phyloP scores from a whole-genome alignment of 2,329 filamentous ascomycete genomes.

The Xylariaceae sp. region DNA sequence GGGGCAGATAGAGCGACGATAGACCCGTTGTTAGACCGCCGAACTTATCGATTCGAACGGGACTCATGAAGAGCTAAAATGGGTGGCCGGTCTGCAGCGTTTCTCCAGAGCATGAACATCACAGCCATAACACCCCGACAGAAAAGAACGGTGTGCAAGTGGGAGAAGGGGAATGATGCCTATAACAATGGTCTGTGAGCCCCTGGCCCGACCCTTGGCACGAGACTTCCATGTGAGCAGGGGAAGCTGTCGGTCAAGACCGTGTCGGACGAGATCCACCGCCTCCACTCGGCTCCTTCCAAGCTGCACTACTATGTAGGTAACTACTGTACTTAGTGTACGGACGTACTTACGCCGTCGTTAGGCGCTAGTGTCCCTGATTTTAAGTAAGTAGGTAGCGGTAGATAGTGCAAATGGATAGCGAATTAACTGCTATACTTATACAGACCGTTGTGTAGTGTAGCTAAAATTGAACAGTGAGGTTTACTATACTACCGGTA shows the following conservation, averaged over 20 bases:
- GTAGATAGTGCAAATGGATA: too few species aligned
- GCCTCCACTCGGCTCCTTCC: too few species aligned
- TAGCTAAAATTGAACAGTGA: too few species aligned
- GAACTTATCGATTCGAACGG: neutral
- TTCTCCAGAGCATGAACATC: neutral
- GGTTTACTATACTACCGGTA: too few species aligned
- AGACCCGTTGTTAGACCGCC: neutral
- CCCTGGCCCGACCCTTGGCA: neutral
- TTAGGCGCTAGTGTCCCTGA: too few species aligned
- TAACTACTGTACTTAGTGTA: too few species aligned
- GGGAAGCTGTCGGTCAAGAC: neutral
- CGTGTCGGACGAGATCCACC: neutral
- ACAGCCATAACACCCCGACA: neutral
- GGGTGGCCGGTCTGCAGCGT: neutral
- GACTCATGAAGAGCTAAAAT: neutral
- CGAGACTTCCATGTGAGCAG: neutral
- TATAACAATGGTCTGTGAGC: neutral
- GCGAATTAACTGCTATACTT: too few species aligned
- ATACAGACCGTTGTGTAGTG: too few species aligned
- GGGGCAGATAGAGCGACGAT: neutral
- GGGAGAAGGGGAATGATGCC: neutral
- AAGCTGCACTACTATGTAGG: too few species aligned
- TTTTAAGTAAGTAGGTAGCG: too few species aligned
- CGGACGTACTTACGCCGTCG: too few species aligned
- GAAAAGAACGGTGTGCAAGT: neutral